phyloP scores from a whole-genome alignment of 306 rosid genomes.

The Vicia villosa region DNA sequence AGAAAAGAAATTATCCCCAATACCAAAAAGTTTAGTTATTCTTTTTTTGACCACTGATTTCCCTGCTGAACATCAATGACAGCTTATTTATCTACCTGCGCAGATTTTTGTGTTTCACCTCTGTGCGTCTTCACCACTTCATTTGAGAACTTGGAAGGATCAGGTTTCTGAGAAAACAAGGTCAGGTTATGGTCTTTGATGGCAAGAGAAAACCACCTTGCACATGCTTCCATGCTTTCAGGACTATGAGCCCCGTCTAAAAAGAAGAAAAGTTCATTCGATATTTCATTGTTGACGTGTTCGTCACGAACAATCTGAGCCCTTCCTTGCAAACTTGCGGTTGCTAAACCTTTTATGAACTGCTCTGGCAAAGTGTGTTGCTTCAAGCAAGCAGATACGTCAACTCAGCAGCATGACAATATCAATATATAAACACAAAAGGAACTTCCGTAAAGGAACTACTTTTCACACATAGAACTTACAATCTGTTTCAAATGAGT shows the following conservation, averaged over 20 bases:
- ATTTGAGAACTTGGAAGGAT: conserved; percentile 45
- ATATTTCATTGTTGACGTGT: conserved; percentile 45
- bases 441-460: conserved; percentile 29
- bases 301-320: conserved; percentile 85
- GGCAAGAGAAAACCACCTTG: conserved; percentile 81
- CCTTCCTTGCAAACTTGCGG: conserved; percentile 89
- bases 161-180: conserved; percentile 44
- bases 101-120: conserved; percentile 46
- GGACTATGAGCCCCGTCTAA: conserved; percentile 99
- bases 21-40: conserved; percentile 21
- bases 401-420: conserved; percentile 30
- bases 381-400: conserved; percentile 41
- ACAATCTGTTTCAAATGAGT: conserved; percentile 53
- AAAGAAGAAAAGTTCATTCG: conserved; percentile 72
- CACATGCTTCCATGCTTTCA: conserved; percentile 90
- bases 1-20: conserved; percentile 27
- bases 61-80: conserved; percentile 25
- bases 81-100: conserved; percentile 59
- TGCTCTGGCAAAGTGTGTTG: conserved; percentile 76
- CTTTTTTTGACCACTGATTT: conserved; percentile 26
- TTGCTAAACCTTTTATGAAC: conserved; percentile 72
- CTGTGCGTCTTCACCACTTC: conserved; percentile 41
- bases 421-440: not conserved
- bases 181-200: conserved; percentile 50
- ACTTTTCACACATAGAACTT: conserved; percentile 45